These are phyloP conservation scores for Corrigiola litoralis DNA, from an alignment of 179 eudicot genomes.

Conservation along the genomic window DNA sequence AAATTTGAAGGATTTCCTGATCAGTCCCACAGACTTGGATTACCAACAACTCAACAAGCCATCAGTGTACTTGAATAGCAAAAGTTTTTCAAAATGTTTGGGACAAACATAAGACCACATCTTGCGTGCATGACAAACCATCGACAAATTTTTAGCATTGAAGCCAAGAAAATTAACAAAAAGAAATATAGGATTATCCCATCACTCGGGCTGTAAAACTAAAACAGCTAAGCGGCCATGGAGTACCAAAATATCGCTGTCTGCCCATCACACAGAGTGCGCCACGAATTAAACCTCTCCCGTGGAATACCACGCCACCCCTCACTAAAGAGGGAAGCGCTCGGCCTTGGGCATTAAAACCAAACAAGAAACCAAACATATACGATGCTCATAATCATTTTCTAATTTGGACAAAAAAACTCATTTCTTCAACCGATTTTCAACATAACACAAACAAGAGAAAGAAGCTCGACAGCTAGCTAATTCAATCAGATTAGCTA, in stretches of 20 bases:
- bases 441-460: too few species aligned
- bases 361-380: background rate
- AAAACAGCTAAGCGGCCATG: slow-evolving; percentile 25
- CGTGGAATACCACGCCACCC: slow-evolving; percentile 58
- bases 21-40: too few species aligned
- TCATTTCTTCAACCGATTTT: too few species aligned
- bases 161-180: background rate
- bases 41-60: too few species aligned
- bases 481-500: too few species aligned
- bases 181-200: slow-evolving; percentile 23
- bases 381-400: too few species aligned
- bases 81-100: too few species aligned
- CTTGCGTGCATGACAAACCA: background rate
- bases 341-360: slow-evolving; percentile 37
- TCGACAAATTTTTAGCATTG: background rate
- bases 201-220: slow-evolving; percentile 25
- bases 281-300: slow-evolving; percentile 44
- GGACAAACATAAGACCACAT: too few species aligned
- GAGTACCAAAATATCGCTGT: slow-evolving; percentile 20
- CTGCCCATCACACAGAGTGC: slow-evolving; percentile 35
- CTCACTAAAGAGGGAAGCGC: slow-evolving; percentile 47
- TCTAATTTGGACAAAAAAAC: too few species aligned
- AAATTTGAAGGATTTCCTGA: too few species aligned
- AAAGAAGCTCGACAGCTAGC: too few species aligned
- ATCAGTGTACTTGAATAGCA: too few species aligned